phyloP scores from a whole-genome alignment of 495 filamentous ascomycete genomes.

The Hypoxylon crocopeplum region DNA sequence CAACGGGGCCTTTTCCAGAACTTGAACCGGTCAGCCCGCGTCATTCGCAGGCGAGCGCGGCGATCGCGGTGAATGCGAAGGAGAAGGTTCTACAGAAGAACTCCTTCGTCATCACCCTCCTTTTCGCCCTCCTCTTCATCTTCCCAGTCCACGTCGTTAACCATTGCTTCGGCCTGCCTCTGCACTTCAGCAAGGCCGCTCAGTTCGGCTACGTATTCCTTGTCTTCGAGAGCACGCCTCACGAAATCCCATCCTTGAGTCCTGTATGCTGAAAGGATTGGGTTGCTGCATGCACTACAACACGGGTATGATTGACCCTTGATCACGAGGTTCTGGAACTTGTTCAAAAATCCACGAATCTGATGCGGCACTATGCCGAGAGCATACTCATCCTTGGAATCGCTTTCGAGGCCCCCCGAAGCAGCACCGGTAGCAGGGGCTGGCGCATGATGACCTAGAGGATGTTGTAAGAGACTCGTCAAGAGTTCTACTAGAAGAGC shows the following conservation, averaged over 20 bases:
- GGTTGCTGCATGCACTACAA: slow-evolving; percentile 89
- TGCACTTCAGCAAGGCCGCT: slow-evolving; percentile 94
- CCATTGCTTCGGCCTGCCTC: slow-evolving; percentile 68
- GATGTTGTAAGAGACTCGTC: slow-evolving; percentile 87
- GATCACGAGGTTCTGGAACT: slow-evolving; percentile 82
- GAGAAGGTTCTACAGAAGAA: slow-evolving; percentile 41
- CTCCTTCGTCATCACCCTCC: slow-evolving; percentile 55
- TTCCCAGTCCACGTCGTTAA: slow-evolving; percentile 53
- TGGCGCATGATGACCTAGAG: slow-evolving; percentile 66
- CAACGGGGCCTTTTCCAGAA: slow-evolving; percentile 37
- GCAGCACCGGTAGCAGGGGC: slow-evolving; percentile 46
- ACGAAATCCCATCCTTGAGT: slow-evolving; percentile 87
- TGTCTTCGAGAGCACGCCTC: slow-evolving; percentile 80
- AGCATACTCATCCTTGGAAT: slow-evolving; percentile 66
- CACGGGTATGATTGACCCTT: slow-evolving; percentile 83
- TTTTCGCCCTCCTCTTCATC: slow-evolving; percentile 50
- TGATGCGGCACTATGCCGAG: slow-evolving; percentile 91
- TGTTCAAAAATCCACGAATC: slow-evolving; percentile 89
- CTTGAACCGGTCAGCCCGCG: slow-evolving; percentile 32
- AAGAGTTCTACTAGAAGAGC: slow-evolving; percentile 91
- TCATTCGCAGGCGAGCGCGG: slow-evolving; percentile 27
- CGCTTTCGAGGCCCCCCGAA: slow-evolving; percentile 56
- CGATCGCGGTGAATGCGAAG: slow-evolving; percentile 28
- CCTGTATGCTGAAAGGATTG: slow-evolving; percentile 73
- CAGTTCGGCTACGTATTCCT: slow-evolving; percentile 86